These are phyloP conservation scores for Colletotrichum tofieldiae DNA, from an alignment of 2,329 filamentous ascomycete genomes.

Conservation along the genomic window DNA sequence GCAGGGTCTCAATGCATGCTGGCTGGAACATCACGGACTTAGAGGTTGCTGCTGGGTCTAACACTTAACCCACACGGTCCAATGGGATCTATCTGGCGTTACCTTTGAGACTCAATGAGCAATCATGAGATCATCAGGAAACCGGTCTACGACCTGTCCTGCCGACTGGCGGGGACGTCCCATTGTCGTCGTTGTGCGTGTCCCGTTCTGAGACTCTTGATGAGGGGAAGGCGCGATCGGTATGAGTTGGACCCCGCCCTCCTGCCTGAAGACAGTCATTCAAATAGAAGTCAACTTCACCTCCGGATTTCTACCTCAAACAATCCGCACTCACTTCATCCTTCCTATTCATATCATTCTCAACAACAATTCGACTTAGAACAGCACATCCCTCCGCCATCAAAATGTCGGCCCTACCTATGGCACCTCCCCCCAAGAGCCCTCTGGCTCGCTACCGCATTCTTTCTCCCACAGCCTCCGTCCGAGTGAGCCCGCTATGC, in stretches of 20 bases:
- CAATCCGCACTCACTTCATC: background rate
- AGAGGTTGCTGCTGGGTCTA: conserved; percentile 18
- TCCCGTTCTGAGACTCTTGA: background rate
- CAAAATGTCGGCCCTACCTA: conserved; percentile 52
- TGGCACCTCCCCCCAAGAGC: conserved; percentile 68
- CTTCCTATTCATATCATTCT: conserved; percentile 1
- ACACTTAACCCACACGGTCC: conserved; percentile 32
- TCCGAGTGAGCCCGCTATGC: conserved; percentile 78
- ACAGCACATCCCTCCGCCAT: background rate
- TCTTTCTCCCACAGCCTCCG: conserved; percentile 75
- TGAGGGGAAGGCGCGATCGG: conserved; percentile 12
- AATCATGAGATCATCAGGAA: conserved; percentile 28
- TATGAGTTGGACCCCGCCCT: conserved; percentile 27
- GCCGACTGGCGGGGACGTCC: background rate
- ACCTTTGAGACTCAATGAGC: background rate
- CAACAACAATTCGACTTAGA: background rate
- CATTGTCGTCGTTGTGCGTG: background rate
- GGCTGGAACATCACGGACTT: conserved; percentile 22
- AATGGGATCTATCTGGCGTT: conserved; percentile 1
- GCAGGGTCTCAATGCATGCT: conserved; percentile 8
- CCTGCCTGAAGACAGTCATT: background rate
- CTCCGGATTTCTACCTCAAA: background rate
- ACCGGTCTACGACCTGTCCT: background rate
- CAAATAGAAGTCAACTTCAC: background rate
- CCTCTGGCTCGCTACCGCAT: conserved; percentile 76